Percentiles rank a stretch among this genome's conserved stretches.
phyloP scores from a whole-genome alignment of 345 rosid genomes.

The Clausena lansium region DNA sequence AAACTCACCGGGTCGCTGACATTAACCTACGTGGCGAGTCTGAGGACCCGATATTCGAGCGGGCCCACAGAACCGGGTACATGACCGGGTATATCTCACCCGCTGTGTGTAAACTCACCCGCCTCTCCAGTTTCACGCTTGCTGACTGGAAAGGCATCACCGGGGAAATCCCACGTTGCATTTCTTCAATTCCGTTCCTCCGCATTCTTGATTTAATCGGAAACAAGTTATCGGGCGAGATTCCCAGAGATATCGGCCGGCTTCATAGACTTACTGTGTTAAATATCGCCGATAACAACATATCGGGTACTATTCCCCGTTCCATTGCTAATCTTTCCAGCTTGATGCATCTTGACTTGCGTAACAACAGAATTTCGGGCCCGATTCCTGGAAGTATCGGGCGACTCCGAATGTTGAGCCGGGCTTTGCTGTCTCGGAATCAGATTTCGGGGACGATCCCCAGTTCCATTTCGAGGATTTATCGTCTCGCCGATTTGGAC shows the following conservation, averaged over 20 bases:
- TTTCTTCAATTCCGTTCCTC: conserved; percentile 59
- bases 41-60: conserved; percentile 71
- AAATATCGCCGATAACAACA: conserved; percentile 71
- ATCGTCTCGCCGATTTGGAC: conserved; percentile 82
- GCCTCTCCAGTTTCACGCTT: conserved; percentile 64
- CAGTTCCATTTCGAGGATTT: conserved; percentile 50
- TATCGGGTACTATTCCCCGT: conserved; percentile 62
- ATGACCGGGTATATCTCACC: conserved; percentile 79
- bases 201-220: conserved; percentile 74
- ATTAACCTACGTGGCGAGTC: conserved; percentile 91
- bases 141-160: conserved; percentile 95
- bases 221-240: conserved; percentile 56
- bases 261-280: conserved; percentile 62
- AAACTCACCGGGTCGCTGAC: conserved; percentile 70
- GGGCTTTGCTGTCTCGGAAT: conserved; percentile 70
- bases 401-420: conserved; percentile 65
- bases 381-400: conserved; percentile 55
- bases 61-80: conserved; percentile 62
- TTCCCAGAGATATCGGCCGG: conserved; percentile 63
- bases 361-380: conserved; percentile 64
- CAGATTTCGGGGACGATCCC: conserved; percentile 61
- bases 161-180: conserved; percentile 71
- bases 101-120: conserved; percentile 51
- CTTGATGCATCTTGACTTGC: conserved; percentile 82
- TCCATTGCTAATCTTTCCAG: conserved; percentile 59